Conservation (phyloP, 805 yeast genomes). For the Candida gorgasii region DNA sequence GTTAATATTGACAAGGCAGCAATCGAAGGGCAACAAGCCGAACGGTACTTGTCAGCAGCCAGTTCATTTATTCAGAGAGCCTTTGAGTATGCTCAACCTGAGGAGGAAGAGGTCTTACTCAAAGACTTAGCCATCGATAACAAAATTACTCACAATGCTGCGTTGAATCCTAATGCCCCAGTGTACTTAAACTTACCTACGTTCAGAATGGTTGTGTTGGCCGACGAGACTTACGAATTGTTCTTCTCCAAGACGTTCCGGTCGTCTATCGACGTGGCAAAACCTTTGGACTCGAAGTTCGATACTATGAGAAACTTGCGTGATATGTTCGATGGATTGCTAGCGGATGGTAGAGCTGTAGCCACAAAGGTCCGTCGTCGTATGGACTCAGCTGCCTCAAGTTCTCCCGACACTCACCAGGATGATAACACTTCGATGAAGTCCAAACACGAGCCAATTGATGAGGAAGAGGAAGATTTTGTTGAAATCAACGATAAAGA, state of each 20-base stretch:
- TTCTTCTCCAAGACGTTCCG: conserved; percentile 73
- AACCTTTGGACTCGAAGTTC: conserved; percentile 48
- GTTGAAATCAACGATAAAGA: conserved; percentile 44
- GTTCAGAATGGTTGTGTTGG: conserved; percentile 90
- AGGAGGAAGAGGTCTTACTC: conserved; percentile 41
- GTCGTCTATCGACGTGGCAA: conserved; percentile 64
- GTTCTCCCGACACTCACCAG: conserved; percentile 21
- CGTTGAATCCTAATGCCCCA: conserved; percentile 79
- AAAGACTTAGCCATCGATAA: conserved; percentile 38
- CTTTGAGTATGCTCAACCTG: conserved; percentile 85
- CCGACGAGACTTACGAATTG: conserved; percentile 90
- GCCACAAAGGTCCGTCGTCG: conserved; percentile 87
- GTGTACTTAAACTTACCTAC: conserved; percentile 77
- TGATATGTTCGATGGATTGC: conserved; percentile 85
- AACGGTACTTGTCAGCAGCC: conserved; percentile 82
- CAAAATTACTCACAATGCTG: conserved; percentile 65
- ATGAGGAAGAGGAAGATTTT: conserved; percentile 49
- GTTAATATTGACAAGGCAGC: conserved; percentile 63
- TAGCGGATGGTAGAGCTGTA: conserved; percentile 90
- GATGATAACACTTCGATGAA: conserved; percentile 30
- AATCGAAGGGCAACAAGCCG: conserved; percentile 65
- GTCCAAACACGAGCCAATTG: conserved; percentile 33
- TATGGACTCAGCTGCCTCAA: conserved; percentile 68
- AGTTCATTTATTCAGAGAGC: conserved; percentile 84
- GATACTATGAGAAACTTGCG: conserved; percentile 62